Evolutionary conservation across 2,329 filamentous ascomycete species (phyloP).

Genomic region (Penicillium psychrosexuale): DNA sequence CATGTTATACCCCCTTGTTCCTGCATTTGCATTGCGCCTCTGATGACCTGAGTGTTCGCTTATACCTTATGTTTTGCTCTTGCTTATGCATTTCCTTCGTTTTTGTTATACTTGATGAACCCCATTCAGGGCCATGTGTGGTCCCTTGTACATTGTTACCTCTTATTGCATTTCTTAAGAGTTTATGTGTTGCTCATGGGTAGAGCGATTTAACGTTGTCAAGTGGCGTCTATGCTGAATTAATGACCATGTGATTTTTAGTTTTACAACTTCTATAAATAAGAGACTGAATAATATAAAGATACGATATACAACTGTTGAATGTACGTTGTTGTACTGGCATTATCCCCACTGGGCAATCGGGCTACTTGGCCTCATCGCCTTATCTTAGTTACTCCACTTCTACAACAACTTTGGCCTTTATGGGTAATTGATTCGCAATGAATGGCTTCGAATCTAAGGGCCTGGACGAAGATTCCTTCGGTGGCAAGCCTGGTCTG

Average conservation of each 20-base stretch:
- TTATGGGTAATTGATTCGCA: constrained; percentile 30
- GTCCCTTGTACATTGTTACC: constrained; percentile 24
- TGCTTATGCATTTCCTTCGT: constrained; percentile 21
- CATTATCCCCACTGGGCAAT: constrained; percentile 12
- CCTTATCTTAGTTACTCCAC: constrained; percentile 25
- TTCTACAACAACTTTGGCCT: constrained; percentile 18
- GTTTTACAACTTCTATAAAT: neutral
- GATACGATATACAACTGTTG: neutral
- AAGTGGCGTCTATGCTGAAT: constrained; percentile 4
- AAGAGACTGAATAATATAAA: neutral
- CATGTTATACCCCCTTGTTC: constrained; percentile 28
- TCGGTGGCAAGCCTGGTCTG: constrained; percentile 66
- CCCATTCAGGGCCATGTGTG: constrained; percentile 6
- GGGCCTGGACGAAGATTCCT: constrained; percentile 72
- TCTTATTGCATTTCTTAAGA: constrained; percentile 23
- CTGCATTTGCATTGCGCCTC: constrained; percentile 26
- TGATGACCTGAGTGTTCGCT: constrained; percentile 20
- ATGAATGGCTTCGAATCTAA: constrained; percentile 80
- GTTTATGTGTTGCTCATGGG: constrained; percentile 15
- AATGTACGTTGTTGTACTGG: neutral
- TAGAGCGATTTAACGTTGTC: constrained; percentile 19
- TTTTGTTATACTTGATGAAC: constrained; percentile 20
- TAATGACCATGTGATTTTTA: constrained; percentile 7
- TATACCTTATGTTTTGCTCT: constrained; percentile 14
- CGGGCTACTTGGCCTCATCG: constrained; percentile 29